Conservation (phyloP, 768 basidiomycete genomes). For the Lactarius indigo region DNA sequence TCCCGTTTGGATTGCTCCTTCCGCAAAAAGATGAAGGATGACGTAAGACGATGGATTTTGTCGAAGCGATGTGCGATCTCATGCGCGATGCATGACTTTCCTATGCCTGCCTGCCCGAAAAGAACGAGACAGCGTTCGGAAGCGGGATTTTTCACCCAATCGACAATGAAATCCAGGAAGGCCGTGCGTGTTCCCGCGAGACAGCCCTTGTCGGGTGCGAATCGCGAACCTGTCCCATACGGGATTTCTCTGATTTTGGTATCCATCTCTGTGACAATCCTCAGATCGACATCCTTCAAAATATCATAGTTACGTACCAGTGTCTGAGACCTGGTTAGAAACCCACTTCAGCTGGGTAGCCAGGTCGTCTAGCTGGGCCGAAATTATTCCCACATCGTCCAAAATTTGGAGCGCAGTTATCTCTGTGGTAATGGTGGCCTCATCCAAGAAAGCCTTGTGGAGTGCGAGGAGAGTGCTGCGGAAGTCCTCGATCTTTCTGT, state of each 20-base stretch:
- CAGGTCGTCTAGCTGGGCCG: neutral
- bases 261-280: neutral
- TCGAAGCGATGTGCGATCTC: neutral
- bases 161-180: neutral
- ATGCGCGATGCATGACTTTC: no score
- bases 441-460: neutral
- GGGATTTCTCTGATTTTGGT: neutral
- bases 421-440: neutral
- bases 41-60: neutral
- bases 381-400: neutral
- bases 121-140: neutral
- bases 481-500: neutral
- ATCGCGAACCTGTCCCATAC: neutral
- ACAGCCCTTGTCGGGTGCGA: neutral
- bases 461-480: neutral
- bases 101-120: neutral
- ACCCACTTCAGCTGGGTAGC: neutral
- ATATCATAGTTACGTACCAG: neutral
- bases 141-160: neutral
- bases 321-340: neutral
- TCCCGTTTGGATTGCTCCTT: neutral
- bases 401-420: neutral
- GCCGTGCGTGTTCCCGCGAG: neutral
- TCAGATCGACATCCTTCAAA: neutral
- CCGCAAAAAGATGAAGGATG: neutral